Base-by-base conservation (phyloP, 176 grass and related monocot genomes). In the Raddia guianensis region DNA sequence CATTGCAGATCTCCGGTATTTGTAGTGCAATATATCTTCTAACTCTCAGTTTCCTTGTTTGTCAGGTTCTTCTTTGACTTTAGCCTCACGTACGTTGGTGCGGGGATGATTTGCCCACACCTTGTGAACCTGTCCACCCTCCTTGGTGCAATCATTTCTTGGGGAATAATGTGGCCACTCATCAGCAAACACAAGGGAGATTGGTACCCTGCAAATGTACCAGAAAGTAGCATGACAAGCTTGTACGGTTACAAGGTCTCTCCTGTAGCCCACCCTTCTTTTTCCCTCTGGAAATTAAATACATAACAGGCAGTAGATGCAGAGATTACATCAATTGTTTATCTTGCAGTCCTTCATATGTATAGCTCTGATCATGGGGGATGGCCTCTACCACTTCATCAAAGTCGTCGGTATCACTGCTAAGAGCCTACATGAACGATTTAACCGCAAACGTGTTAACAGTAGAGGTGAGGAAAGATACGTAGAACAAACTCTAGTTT, bases 91-190 rank as follows among this genome's bases (percentile, higher is more conserved):
- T 97, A 97, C 27, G 87, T 97, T 9, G 94, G 94, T 33, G 91
- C 94, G 11, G 94, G 94, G 59, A 97, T 97, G 94, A 97, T 97
- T 63, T 92, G 90, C 64, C 86, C 94, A n/a, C 91, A 97, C 80
- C 77, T 97, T 19, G 94, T 97, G 65, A 97, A 97, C 78, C 70
- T 94, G 7, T 97, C 94, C 46, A 86, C 93, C 69, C 85, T 97
- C 35, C 49, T 94, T 8, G 94, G 91, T 5, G 94, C 94, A 19
- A 83, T 97, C 33, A 45, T 94, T 72, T 97, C 94, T 13, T 97
- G 92, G 92, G 94, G 94, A 16, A 72, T 97, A 63, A 70, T 97
- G 83, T 97, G 94, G 94, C 94, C 91, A 83, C 89, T 97, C 35
- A 92, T 97, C 42, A 80, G 72, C 50, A 89, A 90, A 34, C 51